phyloP scores from a whole-genome alignment of 331 rosid genomes.

The Quercus tomentella region DNA sequence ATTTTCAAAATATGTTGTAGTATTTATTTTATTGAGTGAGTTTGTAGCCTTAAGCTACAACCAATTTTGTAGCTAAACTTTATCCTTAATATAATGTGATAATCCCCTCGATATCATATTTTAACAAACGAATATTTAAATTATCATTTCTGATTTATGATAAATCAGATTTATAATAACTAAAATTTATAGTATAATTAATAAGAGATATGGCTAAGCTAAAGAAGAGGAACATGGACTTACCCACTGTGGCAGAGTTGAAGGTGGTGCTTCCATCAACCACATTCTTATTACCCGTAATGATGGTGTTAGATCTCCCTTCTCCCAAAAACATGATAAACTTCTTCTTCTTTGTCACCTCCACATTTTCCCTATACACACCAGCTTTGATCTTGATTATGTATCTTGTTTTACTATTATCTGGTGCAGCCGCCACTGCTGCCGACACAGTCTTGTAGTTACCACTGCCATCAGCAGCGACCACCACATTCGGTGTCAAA shows the following conservation, averaged over 20 bases:
- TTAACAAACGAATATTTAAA: too few species aligned
- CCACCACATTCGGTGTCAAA: constrained; percentile 51
- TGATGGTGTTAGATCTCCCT: constrained; percentile 57
- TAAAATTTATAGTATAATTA: neutral
- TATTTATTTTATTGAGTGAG: too few species aligned
- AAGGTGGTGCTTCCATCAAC: constrained; percentile 91
- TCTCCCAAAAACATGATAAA: constrained; percentile 83
- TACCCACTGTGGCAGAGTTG: constrained; percentile 89
- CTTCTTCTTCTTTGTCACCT: constrained; percentile 61
- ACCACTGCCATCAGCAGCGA: constrained; percentile 86
- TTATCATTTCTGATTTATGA: too few species aligned
- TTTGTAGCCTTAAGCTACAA: too few species aligned
- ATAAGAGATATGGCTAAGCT: neutral
- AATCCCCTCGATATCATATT: too few species aligned
- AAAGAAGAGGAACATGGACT: neutral
- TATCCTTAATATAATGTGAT: too few species aligned
- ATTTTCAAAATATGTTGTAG: too few species aligned
- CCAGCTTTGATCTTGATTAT: constrained; percentile 73
- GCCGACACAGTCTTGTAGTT: constrained; percentile 58
- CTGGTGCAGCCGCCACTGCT: constrained; percentile 78
- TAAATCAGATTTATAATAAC: too few species aligned
- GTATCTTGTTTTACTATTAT: constrained; percentile 46
- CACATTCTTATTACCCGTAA: constrained; percentile 69
- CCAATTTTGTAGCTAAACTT: too few species aligned
- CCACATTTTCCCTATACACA: constrained; percentile 72